Percentiles rank a stretch among this genome's conserved stretches.
These are phyloP conservation scores for Sodiomyces alkalinus DNA, from an alignment of 2,329 filamentous ascomycete genomes.

Conservation along the genomic window DNA sequence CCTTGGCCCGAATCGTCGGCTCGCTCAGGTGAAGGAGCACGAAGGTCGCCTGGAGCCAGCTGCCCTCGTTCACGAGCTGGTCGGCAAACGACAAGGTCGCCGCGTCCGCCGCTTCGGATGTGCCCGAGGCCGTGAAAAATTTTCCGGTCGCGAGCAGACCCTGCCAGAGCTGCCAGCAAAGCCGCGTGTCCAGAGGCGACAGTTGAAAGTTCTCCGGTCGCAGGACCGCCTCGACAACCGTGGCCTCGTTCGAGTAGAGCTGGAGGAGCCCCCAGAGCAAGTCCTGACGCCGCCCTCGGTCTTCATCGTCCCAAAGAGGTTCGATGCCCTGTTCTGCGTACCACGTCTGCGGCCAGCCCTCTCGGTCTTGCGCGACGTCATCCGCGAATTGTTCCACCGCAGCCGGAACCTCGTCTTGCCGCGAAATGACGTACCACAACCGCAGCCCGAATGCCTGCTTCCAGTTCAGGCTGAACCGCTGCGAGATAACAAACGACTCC, in stretches of 20 bases:
- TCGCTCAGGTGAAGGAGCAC: conserved; percentile 63
- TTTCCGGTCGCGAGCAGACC: conserved; percentile 38
- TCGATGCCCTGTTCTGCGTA: conserved; percentile 46
- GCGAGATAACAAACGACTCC: conserved; percentile 66
- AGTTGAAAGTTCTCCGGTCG: conserved; percentile 64
- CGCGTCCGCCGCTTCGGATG: conserved; percentile 47
- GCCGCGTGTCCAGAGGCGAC: conserved; percentile 56
- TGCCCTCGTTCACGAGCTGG: conserved; percentile 45
- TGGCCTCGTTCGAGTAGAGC: conserved; percentile 50
- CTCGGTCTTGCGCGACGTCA: conserved; percentile 56
- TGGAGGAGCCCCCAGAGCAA: conserved; percentile 78
- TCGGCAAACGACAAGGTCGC: conserved; percentile 50
- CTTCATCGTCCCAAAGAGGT: conserved; percentile 44
- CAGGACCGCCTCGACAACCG: conserved; percentile 53
- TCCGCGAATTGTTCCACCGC: conserved; percentile 61
- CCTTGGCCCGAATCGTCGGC: conserved; percentile 43
- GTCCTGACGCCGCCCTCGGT: conserved; percentile 50
- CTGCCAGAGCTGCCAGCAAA: conserved; percentile 76
- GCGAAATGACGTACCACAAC: conserved; percentile 69
- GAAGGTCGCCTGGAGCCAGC: conserved; percentile 59
- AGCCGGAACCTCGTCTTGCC: conserved; percentile 51
- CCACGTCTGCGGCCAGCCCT: conserved; percentile 59
- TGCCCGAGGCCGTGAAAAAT: conserved; percentile 36
- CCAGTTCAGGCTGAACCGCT: conserved; percentile 81
- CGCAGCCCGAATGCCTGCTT: conserved; percentile 82